A percentile compares a stretch with the other conserved stretches of the same genome.
These are phyloP conservation scores for Emericellopsis atlantica DNA, from an alignment of 2,329 filamentous ascomycete genomes.

Conservation along the genomic window DNA sequence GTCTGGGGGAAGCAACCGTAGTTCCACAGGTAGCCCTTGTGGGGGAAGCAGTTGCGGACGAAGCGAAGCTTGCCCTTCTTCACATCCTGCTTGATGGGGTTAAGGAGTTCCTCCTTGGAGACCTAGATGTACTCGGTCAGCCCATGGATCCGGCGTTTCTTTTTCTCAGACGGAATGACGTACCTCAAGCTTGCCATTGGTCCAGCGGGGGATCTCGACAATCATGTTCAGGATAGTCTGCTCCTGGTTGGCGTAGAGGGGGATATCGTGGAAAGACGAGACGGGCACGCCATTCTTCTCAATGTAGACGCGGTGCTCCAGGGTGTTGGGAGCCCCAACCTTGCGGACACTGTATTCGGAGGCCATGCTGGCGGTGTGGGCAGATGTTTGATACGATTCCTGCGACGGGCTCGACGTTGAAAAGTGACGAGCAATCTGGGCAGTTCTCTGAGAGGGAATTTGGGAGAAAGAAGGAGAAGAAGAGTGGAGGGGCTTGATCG, in stretches of 20 bases:
- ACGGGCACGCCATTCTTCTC: constrained; percentile 93
- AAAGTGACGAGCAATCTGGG: constrained; percentile 43
- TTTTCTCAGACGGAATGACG: constrained; percentile 17
- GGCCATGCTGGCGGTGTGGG: constrained; percentile 30
- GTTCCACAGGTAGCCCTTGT: constrained; percentile 99
- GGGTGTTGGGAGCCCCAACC: constrained; percentile 78
- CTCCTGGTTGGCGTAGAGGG: constrained; percentile 92
- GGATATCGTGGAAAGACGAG: constrained; percentile 97
- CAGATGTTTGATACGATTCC: constrained; percentile 6
- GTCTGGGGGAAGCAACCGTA: constrained; percentile 99
- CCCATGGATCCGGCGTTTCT: background rate
- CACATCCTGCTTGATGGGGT: constrained; percentile 98
- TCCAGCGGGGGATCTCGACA: constrained; percentile 98
- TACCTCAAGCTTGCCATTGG: constrained; percentile 99
- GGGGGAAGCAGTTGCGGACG: constrained; percentile 99
- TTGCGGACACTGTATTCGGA: constrained; percentile 69
- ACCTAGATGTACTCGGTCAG: constrained; percentile 43
- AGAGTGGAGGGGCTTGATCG: constrained; percentile 5
- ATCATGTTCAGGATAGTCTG: constrained; percentile 98
- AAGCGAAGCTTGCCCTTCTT: constrained; percentile 99
- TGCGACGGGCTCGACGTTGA: constrained; percentile 20
- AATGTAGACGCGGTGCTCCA: constrained; percentile 95
- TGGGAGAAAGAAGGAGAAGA: constrained; percentile 14
- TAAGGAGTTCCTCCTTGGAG: constrained; percentile 95
- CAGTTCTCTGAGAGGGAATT: constrained; percentile 37